Conservation (phyloP, 106 monocot species). For the Acorus calamus region DNA sequence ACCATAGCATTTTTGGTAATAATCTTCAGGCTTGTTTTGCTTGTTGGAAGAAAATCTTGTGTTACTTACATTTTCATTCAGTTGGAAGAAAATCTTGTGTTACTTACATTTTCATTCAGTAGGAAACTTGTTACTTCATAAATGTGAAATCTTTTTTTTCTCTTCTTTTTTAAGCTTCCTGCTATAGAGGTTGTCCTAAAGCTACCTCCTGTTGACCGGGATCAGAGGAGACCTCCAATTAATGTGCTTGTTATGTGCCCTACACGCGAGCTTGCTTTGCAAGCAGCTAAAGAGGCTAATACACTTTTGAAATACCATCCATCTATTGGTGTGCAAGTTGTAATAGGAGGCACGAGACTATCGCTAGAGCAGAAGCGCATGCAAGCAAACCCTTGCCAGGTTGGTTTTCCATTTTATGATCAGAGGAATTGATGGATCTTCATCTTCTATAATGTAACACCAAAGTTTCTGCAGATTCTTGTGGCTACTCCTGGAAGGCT, state of each 20-base stretch:
- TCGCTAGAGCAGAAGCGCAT: slow-evolving; percentile 79
- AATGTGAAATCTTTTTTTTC: no score
- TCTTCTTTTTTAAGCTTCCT: slow-evolving; percentile 55
- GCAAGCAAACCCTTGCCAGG: slow-evolving; percentile 94
- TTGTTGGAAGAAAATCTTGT: no score
- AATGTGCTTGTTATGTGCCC: slow-evolving; percentile 90
- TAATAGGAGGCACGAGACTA: slow-evolving; percentile 87
- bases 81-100: no score
- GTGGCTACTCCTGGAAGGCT: slow-evolving; percentile 97
- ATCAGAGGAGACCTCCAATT: slow-evolving; percentile 66
- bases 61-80: no score
- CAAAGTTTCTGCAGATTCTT: slow-evolving; percentile 42
- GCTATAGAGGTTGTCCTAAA: slow-evolving; percentile 79
- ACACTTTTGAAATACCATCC: slow-evolving; percentile 71
- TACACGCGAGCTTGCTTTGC: slow-evolving; percentile 92
- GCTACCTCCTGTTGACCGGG: slow-evolving; percentile 61
- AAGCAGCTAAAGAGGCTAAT: slow-evolving; percentile 71
- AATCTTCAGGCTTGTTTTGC: slow-evolving; percentile 4
- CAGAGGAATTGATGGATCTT: not conserved
- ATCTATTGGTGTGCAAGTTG: slow-evolving; percentile 80
- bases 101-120: no score
- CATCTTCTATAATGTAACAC: slow-evolving; percentile 1
- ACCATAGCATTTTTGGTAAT: slow-evolving; percentile 94
- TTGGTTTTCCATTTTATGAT: slow-evolving; percentile 2
- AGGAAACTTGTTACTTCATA: no score